Base-by-base conservation (phyloP, 176 grass and related monocot genomes). In the Oryza glaberrima region DNA sequence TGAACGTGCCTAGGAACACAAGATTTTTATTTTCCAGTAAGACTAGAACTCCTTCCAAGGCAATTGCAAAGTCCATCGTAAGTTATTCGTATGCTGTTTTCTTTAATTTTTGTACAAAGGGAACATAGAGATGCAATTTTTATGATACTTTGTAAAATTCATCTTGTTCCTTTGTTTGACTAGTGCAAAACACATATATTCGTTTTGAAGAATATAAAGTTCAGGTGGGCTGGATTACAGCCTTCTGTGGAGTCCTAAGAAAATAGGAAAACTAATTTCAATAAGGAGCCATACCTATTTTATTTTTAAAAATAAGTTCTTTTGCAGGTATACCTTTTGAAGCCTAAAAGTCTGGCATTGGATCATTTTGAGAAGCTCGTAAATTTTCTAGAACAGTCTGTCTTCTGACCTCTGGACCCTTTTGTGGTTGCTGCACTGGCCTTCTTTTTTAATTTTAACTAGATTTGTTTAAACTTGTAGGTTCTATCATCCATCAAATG, bases 401-500 rank as follows among this genome's bases (percentile, higher is more conserved):
- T 80, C 75, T 88, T 92, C 93, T 93, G 60, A 82, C 48, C 78
- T 78, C 43, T 41, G 58, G n/a, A 76, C 61, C 65, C 79, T 23
- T 52, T 86, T 83, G 13, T 81, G 36, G 5, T 83, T 76, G 78
- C 40, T 83, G 34, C 13, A 47, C 69, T 60, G 76, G 32, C 72
- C 30, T 75, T 56, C 52, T 66, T 75, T 74, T 80, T 88, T 76
- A 82, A 28, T 84, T 69, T 74, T 65, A 84, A 73, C 47, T 73
- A 35, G 44, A 70, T 22, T 45, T 34, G 45, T 87, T 78, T 63
- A 45, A 64, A n/a, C 73, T 88, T 92, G 35, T 87, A 98, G 96
- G 83, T 98, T 95, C 83, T 98, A 98, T 70, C 96, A 98, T 88
- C 96, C 96, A 69, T 98, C 96, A 51, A 98, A 98, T 91, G 96